These are phyloP conservation scores for Parafenestella ontariensis DNA, from an alignment of 2,329 filamentous ascomycete species.

Conservation along the genomic window DNA sequence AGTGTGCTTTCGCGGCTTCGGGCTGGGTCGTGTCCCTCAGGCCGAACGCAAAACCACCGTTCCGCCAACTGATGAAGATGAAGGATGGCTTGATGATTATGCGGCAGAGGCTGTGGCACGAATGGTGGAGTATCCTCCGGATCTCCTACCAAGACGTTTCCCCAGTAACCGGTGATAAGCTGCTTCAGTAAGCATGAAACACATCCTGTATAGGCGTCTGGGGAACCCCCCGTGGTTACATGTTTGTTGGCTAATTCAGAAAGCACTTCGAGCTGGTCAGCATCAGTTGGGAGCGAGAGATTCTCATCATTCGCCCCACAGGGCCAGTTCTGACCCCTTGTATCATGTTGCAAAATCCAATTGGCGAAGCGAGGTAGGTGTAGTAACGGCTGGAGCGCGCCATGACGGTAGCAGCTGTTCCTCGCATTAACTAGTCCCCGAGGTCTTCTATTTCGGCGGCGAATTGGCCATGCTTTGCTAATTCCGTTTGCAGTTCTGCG, in stretches of 20 bases:
- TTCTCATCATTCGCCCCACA: slow-evolving; percentile 1
- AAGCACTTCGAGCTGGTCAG: background rate
- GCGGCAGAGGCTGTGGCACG: background rate
- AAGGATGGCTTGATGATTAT: background rate
- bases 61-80: background rate
- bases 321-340: slow-evolving; percentile 1
- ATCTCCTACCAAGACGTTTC: background rate
- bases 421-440: slow-evolving; percentile 2
- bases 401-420: slow-evolving; percentile 9
- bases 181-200: slow-evolving; percentile 11
- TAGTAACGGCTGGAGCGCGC: slow-evolving; percentile 4
- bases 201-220: slow-evolving; percentile 1
- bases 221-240: background rate
- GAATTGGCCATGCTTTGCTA: background rate
- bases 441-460: background rate
- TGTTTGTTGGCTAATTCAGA: background rate
- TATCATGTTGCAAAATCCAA: slow-evolving; percentile 8
- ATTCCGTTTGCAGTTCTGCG: background rate
- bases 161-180: slow-evolving; percentile 7
- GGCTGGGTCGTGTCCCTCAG: background rate
- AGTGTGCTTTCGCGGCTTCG: background rate
- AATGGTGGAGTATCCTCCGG: background rate
- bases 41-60: background rate
- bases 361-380: slow-evolving; percentile 14
- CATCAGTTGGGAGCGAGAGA: background rate